Evolutionary conservation across 805 yeast species (phyloP).

Genomic region (Ogataea nonfermentans): DNA sequence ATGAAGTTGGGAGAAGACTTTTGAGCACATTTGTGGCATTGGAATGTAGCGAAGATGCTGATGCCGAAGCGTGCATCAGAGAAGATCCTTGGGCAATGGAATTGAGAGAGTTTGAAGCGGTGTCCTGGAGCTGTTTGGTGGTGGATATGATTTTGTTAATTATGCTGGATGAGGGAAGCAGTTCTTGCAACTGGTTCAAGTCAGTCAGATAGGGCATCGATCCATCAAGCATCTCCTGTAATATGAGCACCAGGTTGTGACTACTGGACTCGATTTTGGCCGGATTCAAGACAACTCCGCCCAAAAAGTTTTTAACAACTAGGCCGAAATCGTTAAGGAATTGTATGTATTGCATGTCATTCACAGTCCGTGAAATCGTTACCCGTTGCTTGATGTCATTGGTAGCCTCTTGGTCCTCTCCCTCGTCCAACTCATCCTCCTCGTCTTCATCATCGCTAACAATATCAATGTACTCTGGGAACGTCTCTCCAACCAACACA

Average conservation of each 20-base stretch:
- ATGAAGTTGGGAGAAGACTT: constrained; percentile 9
- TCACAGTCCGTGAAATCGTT: constrained; percentile 23
- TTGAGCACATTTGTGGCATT: constrained; percentile 14
- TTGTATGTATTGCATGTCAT: constrained; percentile 44
- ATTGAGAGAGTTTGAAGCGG: constrained; percentile 31
- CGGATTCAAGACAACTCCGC: constrained; percentile 47
- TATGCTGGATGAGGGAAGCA: constrained; percentile 64
- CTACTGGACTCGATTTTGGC: constrained; percentile 63
- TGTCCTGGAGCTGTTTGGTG: constrained; percentile 33
- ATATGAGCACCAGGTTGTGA: constrained; percentile 66
- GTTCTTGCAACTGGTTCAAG: constrained; percentile 62
- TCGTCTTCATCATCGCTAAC: constrained; percentile 33
- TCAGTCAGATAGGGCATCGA: constrained; percentile 76
- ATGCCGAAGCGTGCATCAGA: constrained; percentile 18
- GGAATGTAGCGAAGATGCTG: constrained; percentile 15
- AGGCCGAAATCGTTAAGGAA: constrained; percentile 41
- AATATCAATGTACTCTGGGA: constrained; percentile 21
- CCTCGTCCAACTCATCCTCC: constrained; percentile 21
- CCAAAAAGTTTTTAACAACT: constrained; percentile 43
- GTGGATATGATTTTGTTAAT: constrained; percentile 50
- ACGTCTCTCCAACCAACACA: constrained; percentile 15
- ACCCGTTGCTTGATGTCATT: constrained; percentile 4
- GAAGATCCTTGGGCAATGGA: constrained; percentile 29
- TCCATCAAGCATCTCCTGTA: constrained; percentile 76
- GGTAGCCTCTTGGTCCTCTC: constrained; percentile 23